These are phyloP conservation scores for Ceratocystis huliohia DNA, from an alignment of 2,329 filamentous ascomycete species.

Conservation along the genomic window DNA sequence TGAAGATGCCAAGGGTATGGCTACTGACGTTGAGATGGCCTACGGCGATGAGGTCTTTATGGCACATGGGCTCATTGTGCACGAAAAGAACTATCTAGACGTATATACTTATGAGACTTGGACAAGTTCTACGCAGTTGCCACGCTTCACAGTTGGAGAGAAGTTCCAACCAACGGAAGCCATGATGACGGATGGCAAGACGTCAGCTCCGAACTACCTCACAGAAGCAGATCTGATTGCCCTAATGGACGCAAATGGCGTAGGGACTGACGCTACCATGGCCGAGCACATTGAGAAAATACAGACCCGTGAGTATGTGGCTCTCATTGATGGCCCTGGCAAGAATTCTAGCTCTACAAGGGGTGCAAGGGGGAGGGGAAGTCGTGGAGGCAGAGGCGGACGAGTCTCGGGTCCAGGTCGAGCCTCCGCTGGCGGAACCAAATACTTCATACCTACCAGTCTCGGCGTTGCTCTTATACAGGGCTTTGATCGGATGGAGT, in stretches of 20 bases:
- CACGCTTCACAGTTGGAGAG: conserved; percentile 67
- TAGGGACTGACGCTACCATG: conserved; percentile 98
- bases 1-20: conserved; percentile 76
- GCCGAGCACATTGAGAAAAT: conserved; percentile 96
- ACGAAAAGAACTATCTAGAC: conserved; percentile 85
- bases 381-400: conserved; percentile 36
- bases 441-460: conserved; percentile 86
- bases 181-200: conserved; percentile 83
- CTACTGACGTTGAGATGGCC: conserved; percentile 70
- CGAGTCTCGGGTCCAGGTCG: conserved; percentile 27
- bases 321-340: conserved; percentile 41
- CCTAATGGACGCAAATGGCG: conserved; percentile 96
- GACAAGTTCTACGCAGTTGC: conserved; percentile 75
- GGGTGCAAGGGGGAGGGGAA: conserved; percentile 33
- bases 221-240: conserved; percentile 93
- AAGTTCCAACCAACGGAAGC: conserved; percentile 78
- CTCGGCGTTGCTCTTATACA: conserved; percentile 84
- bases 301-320: conserved; percentile 76
- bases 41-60: conserved; percentile 77
- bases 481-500: conserved; percentile 87
- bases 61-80: conserved; percentile 69
- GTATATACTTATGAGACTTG: conserved; percentile 95
- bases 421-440: conserved; percentile 37
- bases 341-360: conserved; percentile 25
- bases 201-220: conserved; percentile 67